Evolutionary conservation across 306 rosid species (phyloP), one percentile per base, ranked within the genome.

Genomic region (Quercus suber): DNA sequence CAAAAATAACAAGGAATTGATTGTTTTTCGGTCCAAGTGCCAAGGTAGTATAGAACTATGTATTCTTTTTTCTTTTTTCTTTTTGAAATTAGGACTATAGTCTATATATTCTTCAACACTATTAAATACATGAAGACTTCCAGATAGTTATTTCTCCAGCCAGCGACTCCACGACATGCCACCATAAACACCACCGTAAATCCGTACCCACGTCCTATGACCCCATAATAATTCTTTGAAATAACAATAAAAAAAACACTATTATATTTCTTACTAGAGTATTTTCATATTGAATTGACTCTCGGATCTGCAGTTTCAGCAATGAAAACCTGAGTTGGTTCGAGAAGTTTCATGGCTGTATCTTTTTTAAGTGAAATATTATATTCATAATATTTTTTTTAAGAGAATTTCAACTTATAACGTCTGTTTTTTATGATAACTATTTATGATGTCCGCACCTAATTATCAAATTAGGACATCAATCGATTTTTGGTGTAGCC

Each of bases 401-500:
- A 0, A 7, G 2, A 2, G 0, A 7, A 37, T 37, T 37, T 7
- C 0, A 37, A 37, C 0, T 37, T 37, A 37, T 37, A 0, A 7
- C 2, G 2, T 37, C 2, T 0, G 2, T 2, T 37, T 1, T 0
- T 7, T 0, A 37, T 37, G 0, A 37, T 37, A 37, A 0, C 0
- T 7, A 0, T 7, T 37, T 37, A 37, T 37, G 0, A 7, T 0
- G 2, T 37, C 9, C 0, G 0, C 10, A 6, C 1, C 0, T 7
- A 0, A 37, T 1, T 0, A 37, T 37, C 3, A 37, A 0, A 8
- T 7, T 0, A 37, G 0, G 3, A 0, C 0, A 37, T 0, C 0
- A 37, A 37, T 37, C 0, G 0, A 37, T 37, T 37, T 0, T 7
- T 37, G 0, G 0, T 37, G 0, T 8, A 7, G 0, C 0, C 0